Evolutionary conservation across 257 asterid species (phyloP).

Genomic region (Verbascum thapsus): DNA sequence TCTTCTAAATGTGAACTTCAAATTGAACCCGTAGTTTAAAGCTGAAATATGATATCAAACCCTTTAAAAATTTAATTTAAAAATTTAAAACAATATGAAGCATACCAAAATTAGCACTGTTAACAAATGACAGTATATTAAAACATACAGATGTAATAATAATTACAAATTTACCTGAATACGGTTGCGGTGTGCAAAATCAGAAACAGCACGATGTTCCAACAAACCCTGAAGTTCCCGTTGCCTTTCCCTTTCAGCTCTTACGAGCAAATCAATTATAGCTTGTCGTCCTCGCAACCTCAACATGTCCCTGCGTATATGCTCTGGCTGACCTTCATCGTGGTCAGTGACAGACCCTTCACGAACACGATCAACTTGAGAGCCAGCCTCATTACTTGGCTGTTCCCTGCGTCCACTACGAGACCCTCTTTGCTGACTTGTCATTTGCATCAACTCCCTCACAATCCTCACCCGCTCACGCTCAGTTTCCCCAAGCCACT

Average conservation of each 20-base stretch:
- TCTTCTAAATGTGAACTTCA: slow-evolving; percentile 22
- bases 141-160: not conserved
- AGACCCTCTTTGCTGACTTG: slow-evolving; percentile 85
- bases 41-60: too few relatives aligned
- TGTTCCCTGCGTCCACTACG: slow-evolving; percentile 61
- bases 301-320: slow-evolving; percentile 72
- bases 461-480: slow-evolving; percentile 94
- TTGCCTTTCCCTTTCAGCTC: slow-evolving; percentile 84
- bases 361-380: slow-evolving; percentile 54
- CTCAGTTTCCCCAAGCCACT: slow-evolving; percentile 94
- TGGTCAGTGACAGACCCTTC: slow-evolving; percentile 56
- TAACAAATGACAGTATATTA: not conserved
- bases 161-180: slow-evolving; percentile 58
- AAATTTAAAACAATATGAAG: too few relatives aligned
- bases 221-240: slow-evolving; percentile 77
- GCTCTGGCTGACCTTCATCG: slow-evolving; percentile 80
- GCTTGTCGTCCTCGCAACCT: slow-evolving; percentile 93
- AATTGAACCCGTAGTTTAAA: slow-evolving; percentile 23
- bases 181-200: slow-evolving; percentile 89
- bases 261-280: slow-evolving; percentile 76
- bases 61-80: too few relatives aligned
- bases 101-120: too few relatives aligned
- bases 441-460: slow-evolving; percentile 96
- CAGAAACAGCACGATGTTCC: slow-evolving; percentile 93
- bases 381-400: slow-evolving; percentile 36